Conservation (phyloP, 169 alveolate genomes). For the Toxoplasma gondii region DNA sequence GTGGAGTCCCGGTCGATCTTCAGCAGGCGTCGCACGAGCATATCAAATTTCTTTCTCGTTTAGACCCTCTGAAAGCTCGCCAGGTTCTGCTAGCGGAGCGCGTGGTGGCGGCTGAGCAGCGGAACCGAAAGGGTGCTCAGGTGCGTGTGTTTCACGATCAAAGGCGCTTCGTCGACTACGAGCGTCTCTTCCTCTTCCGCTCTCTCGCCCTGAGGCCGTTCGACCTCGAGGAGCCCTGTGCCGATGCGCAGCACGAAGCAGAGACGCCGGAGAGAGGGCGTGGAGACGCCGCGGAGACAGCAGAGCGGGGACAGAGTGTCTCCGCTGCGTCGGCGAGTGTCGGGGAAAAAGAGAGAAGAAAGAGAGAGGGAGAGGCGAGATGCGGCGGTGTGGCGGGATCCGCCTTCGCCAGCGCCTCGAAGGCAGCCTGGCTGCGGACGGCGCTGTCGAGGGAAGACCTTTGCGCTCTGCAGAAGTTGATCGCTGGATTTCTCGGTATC, state of each 20-base stretch:
- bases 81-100: conserved; percentile 46
- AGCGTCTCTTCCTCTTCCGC: conserved; percentile 46
- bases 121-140: conserved; percentile 8
- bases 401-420: not conserved
- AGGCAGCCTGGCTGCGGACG: not conserved
- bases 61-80: conserved; percentile 50
- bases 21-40: no score
- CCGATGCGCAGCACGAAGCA: not conserved
- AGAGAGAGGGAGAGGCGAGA: no score
- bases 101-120: conserved; percentile 38
- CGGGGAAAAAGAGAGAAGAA: no score
- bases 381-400: not conserved
- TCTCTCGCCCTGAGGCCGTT: conserved; percentile 42
- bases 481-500: conserved; percentile 23
- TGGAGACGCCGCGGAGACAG: no score
- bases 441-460: not conserved
- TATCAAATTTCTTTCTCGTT: not conserved
- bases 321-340: no score
- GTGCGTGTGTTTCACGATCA: conserved; percentile 15
- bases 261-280: not conserved
- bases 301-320: no score
- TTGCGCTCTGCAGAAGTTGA: not conserved
- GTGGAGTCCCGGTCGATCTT: not conserved
- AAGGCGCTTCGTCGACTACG: conserved; percentile 4
- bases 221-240: conserved; percentile 36